Percentiles rank a stretch among this genome's conserved stretches.
Conservation (phyloP, 176 grass and related monocot genomes). For the Dendrocalamus sinicus region DNA sequence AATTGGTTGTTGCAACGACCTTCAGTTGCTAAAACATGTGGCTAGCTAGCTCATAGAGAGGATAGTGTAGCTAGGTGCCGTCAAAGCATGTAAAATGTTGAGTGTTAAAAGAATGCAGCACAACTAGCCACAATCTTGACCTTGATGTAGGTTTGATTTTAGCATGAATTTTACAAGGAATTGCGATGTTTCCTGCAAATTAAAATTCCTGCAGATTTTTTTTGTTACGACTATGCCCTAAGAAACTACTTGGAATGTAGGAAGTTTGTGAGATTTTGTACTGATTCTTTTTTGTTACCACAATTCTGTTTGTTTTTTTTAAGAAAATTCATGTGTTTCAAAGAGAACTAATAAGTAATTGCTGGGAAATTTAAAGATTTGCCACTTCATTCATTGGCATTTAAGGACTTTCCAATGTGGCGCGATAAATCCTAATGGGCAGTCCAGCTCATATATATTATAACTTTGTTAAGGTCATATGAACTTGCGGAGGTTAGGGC, state of each 20-base stretch:
- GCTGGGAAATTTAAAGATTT: too few species aligned
- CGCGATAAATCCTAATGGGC: background rate
- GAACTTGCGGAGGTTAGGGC: background rate
- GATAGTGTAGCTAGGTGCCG: background rate
- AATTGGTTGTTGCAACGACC: background rate
- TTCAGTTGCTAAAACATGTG: background rate
- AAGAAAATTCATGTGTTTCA: background rate
- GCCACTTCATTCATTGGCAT: too few species aligned
- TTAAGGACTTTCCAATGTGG: too few species aligned
- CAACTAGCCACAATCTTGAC: background rate
- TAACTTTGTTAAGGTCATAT: constrained; percentile 1
- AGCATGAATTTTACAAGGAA: background rate
- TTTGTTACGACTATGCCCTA: background rate
- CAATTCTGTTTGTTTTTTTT: too few species aligned
- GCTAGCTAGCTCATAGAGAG: background rate
- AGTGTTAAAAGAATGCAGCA: background rate
- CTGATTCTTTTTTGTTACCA: background rate
- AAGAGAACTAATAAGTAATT: background rate
- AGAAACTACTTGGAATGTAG: background rate
- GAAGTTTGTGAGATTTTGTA: background rate
- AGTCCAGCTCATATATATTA: background rate
- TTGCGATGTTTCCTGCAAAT: background rate
- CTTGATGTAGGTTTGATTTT: background rate
- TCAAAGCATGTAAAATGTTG: background rate
- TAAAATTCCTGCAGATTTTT: background rate